phyloP scores from a whole-genome alignment of 495 filamentous ascomycete species.

The Delitschia confertaspora region DNA sequence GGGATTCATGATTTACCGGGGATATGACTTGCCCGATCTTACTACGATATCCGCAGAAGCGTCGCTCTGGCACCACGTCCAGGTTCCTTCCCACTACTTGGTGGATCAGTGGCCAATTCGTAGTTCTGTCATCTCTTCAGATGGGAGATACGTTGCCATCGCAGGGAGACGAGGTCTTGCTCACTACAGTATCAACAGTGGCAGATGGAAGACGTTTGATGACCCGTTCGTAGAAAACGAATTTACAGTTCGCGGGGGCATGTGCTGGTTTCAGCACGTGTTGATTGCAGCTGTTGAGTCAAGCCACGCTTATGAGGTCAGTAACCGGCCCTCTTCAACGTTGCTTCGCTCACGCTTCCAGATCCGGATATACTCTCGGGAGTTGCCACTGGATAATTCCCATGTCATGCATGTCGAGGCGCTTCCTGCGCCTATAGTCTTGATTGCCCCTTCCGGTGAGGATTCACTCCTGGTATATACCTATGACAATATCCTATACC shows the following conservation, averaged over 20 bases:
- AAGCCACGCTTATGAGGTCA: constrained; percentile 68
- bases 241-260: constrained; percentile 85
- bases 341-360: constrained; percentile 25
- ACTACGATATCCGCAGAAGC: constrained; percentile 88
- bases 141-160: constrained; percentile 90
- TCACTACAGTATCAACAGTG: constrained; percentile 91
- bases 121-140: constrained; percentile 72
- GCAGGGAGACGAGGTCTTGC: constrained; percentile 87
- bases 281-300: constrained; percentile 88
- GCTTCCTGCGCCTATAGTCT: constrained; percentile 73
- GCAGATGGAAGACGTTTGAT: constrained; percentile 90
- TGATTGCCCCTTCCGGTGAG: constrained; percentile 78
- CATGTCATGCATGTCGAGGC: constrained; percentile 64
- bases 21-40: constrained; percentile 81
- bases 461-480: constrained; percentile 96
- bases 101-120: constrained; percentile 87
- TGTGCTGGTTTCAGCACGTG: constrained; percentile 98
- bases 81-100: constrained; percentile 76
- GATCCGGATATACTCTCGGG: constrained; percentile 85
- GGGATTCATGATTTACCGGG: constrained; percentile 81
- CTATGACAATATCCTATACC: constrained; percentile 89
- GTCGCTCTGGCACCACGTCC: constrained; percentile 84
- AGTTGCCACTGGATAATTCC: constrained; percentile 64
- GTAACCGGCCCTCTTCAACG: constrained; percentile 5
- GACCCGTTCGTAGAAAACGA: constrained; percentile 74